Conservation (phyloP, 1,284 basidiomycete species). For the Papiliotrema fonsecae region DNA sequence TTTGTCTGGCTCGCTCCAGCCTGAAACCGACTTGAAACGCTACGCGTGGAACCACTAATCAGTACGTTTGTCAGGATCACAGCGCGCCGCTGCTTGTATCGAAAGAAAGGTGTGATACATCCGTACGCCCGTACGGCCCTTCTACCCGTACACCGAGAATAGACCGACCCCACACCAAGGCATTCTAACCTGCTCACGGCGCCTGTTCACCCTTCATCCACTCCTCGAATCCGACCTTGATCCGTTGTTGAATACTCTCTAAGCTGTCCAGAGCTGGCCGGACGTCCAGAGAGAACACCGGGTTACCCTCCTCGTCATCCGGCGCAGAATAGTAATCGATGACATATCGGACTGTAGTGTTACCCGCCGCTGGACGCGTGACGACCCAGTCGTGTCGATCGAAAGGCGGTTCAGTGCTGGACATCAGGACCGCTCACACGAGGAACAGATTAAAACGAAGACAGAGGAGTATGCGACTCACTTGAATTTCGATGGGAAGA, state of each 20-base stretch:
- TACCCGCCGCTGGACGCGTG: slow-evolving; percentile 57
- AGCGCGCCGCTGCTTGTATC: too few relatives aligned
- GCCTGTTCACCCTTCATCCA: slow-evolving; percentile 53
- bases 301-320: slow-evolving; percentile 75
- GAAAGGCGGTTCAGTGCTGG: slow-evolving; percentile 83
- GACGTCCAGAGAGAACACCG: slow-evolving; percentile 87
- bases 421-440: neutral
- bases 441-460: neutral
- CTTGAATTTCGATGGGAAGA: slow-evolving; percentile 86
- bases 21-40: neutral
- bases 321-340: slow-evolving; percentile 95
- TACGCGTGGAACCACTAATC: neutral
- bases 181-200: too few relatives aligned
- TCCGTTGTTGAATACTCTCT: slow-evolving; percentile 64
- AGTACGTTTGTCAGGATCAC: too few relatives aligned
- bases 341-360: slow-evolving; percentile 61
- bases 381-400: slow-evolving; percentile 99
- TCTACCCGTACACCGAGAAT: too few relatives aligned
- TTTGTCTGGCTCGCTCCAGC: too few relatives aligned
- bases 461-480: too few relatives aligned
- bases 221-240: slow-evolving; percentile 66
- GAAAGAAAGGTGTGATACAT: too few relatives aligned
- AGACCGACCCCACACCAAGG: too few relatives aligned
- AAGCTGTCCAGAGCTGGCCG: slow-evolving; percentile 80
- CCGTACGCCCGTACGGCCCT: too few relatives aligned